Conservation (phyloP, 768 basidiomycete genomes). For the Sarcodon aspratus region DNA sequence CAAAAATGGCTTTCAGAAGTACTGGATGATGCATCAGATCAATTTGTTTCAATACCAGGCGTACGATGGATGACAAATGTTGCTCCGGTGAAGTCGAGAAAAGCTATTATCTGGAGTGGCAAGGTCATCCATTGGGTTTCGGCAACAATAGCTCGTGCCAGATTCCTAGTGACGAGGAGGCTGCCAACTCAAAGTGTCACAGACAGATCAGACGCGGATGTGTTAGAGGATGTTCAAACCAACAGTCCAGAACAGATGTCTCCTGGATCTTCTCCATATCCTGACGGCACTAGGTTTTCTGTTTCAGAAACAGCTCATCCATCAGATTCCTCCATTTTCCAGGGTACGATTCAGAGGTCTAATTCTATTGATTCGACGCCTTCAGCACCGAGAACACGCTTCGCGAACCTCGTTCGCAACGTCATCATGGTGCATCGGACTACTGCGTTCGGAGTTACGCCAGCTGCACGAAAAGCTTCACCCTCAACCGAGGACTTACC, state of each 20-base stretch:
- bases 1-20: constrained; percentile 63
- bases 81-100: neutral
- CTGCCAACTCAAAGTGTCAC: neutral
- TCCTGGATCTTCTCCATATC: neutral
- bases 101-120: neutral
- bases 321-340: neutral
- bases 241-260: neutral
- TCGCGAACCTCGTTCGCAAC: constrained; percentile 31
- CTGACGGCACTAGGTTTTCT: neutral
- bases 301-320: neutral
- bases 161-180: neutral
- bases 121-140: neutral
- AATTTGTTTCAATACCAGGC: constrained; percentile 3
- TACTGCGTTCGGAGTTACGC: constrained; percentile 7
- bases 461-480: constrained; percentile 18
- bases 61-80: constrained; percentile 1
- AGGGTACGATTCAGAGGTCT: neutral
- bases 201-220: neutral
- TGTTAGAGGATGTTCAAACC: neutral
- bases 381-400: constrained; percentile 22
- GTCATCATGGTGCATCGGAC: constrained; percentile 32
- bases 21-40: constrained; percentile 29
- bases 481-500: constrained; percentile 8
- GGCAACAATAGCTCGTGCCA: neutral
- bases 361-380: neutral